Percentiles rank a stretch among this genome's conserved stretches.
These are phyloP conservation scores for Solanum chmielewskii DNA, from an alignment of 257 asterid species.

Conservation along the genomic window DNA sequence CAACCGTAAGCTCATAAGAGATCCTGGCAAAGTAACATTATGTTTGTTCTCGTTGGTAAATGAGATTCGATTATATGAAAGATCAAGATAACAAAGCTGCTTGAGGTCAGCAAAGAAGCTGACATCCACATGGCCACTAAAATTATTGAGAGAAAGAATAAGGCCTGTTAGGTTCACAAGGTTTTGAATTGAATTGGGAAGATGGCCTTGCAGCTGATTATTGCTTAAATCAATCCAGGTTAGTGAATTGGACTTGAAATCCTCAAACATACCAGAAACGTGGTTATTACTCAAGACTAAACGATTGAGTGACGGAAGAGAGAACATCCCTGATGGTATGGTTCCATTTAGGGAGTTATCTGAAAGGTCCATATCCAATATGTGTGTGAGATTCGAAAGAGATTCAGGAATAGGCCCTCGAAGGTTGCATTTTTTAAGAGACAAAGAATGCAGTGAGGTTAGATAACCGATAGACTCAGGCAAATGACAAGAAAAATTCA, in stretches of 20 bases:
- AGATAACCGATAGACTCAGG: not conserved
- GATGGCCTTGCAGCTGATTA: not conserved
- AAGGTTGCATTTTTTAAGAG: not conserved
- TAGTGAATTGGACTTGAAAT: not conserved
- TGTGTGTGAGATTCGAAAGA: not conserved
- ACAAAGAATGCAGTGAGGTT: not conserved
- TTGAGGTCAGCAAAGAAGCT: not conserved
- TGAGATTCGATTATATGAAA: not conserved
- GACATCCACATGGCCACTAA: not conserved
- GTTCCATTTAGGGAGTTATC: not conserved
- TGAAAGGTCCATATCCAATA: not conserved
- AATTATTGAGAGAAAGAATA: not conserved
- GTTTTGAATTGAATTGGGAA: not conserved
- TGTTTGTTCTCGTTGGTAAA: not conserved
- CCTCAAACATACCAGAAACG: not conserved
- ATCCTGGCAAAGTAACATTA: not conserved
- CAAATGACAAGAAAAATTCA: not conserved
- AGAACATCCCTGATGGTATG: not conserved
- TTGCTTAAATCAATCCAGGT: not conserved
- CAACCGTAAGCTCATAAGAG: rapidly evolving
- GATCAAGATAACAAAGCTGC: rapidly evolving
- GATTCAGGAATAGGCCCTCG: not conserved
- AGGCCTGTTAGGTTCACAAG: not conserved
- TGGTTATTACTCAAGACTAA: not conserved
- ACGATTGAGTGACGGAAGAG: not conserved